Conservation (phyloP, 179 eudicot genomes). For the Actinidia arguta region DNA sequence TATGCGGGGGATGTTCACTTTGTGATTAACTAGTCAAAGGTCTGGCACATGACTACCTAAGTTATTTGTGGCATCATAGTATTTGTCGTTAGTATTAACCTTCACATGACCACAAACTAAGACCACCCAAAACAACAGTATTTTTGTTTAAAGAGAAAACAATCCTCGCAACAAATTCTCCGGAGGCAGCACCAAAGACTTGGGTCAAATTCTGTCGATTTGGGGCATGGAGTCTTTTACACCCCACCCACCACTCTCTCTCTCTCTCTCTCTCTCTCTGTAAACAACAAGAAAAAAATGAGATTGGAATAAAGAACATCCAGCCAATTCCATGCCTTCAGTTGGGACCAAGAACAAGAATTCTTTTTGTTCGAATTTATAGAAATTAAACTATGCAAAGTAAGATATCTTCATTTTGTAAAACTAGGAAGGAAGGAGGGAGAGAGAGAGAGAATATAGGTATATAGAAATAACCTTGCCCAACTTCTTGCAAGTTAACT, state of each 20-base stretch:
- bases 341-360: background rate
- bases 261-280: too few relatives aligned
- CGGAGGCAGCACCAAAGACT: too few relatives aligned
- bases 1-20: too few relatives aligned
- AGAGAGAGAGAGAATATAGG: background rate
- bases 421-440: background rate
- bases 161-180: too few relatives aligned
- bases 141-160: background rate
- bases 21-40: too few relatives aligned
- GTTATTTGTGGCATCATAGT: background rate
- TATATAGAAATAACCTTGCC: conserved; percentile 61
- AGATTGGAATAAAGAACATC: background rate
- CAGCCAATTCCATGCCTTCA: background rate
- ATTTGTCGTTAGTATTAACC: background rate
- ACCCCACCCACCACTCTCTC: too few relatives aligned
- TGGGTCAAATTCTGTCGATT: too few relatives aligned
- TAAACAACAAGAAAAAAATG: too few relatives aligned
- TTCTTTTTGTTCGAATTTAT: too few relatives aligned
- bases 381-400: background rate
- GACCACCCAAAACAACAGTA: background rate
- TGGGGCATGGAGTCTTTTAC: too few relatives aligned
- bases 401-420: background rate
- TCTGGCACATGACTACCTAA: too few relatives aligned
- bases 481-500: conserved; percentile 86
- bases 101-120: background rate